Evolutionary conservation across 192 early-diverging fungal genomes (phyloP), one percentile per base, ranked within the genome.

Genomic region (Phlyctochytrium bullatum): DNA sequence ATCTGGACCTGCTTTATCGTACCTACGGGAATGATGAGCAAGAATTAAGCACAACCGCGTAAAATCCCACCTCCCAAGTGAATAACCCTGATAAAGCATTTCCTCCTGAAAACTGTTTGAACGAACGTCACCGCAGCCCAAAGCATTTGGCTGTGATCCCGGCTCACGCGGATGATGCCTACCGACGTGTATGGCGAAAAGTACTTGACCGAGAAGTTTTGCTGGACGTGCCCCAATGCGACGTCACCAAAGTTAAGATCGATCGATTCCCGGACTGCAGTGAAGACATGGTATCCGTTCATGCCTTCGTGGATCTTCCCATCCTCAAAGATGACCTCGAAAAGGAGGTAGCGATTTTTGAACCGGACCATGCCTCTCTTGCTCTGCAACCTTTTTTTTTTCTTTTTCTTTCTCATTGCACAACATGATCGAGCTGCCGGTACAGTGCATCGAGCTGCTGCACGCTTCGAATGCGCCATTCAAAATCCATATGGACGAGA

Each of bases 271-370:
- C 52, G n/a, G 36, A 77, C 6, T 1, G 59, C 64, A 23, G 50
- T 34, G 23, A 50, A 34, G 30, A 77, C 53, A 52, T 28, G 29
- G 24, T 35, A 17, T 1, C 51, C 36, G 59, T 40, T 14, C 10
- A 77, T n/a, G 40, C 14, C n/a, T 40, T 70, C 67, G 59, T 34
- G 29, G 20, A 68, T 59, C 23, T 36, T 17, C 10, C 51, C 34
- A 25, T 59, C 60, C 20, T 60, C 35, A 34, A 28, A 74, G 62
- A 12, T 23, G 33, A 78, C 27, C 33, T 67, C 53, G 62, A 74
- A 62, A 1, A 70, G 56, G 20, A 75, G 58, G 52, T 71, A 78
- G 16, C 77, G 68, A 68, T 74, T 68, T 64, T 78, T 78, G 69
- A 76, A 70, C 34, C 76, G 63, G 23, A 73, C 62, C 71, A 72